Base-by-base conservation (phyloP, 225 moss, liverwort and hornwort species). In the Rhytidiadelphus loreus region DNA sequence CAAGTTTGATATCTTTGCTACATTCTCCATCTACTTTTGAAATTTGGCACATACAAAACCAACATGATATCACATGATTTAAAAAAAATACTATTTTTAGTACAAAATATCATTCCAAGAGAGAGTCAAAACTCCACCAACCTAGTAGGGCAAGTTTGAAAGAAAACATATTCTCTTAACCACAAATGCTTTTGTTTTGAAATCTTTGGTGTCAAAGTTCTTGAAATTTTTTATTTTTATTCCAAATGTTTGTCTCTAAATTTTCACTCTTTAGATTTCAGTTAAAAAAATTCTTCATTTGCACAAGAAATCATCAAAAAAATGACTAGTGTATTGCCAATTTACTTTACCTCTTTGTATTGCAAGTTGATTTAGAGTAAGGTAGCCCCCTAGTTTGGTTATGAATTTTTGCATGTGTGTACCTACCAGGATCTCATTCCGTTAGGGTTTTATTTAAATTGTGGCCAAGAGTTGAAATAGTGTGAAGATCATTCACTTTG, bases 71-170 rank as follows among this genome's bases (percentile, higher is more conserved):
- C 1, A 16, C 20, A 20, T 32, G 4, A 30, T 10, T 29, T n/a
- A n/a, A n/a, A n/a, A n/a, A n/a, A n/a, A n/a, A 30, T 18, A 29
- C 7, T 46, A 29, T 3, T 30, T 46, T 11, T 11, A 11, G 4
- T 30, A 18, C 5, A 46, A 46, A 73, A 16, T 29, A 2, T 29
- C 17, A 72, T 72, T 72, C 28, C 10, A 46, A 44, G 0, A 46
- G 1, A 14, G 3, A 46, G 4, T 9, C 11, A 32, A 74, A 48
- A 18, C 9, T 48, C 16, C 0, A 50, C 33, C 21, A 33, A 33
- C 0, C 5, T 3, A 52, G 0, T 0, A 0, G 1, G 0, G 6
- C 12, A 50, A 75, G 8, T 12, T 32, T 75, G 12, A 74, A 32
- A 75, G 11, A 32, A 50, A 19, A 32, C 1, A 7, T 32, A 12